Conservation (phyloP, 441 rosid species). For the Corymbia citriodora region DNA sequence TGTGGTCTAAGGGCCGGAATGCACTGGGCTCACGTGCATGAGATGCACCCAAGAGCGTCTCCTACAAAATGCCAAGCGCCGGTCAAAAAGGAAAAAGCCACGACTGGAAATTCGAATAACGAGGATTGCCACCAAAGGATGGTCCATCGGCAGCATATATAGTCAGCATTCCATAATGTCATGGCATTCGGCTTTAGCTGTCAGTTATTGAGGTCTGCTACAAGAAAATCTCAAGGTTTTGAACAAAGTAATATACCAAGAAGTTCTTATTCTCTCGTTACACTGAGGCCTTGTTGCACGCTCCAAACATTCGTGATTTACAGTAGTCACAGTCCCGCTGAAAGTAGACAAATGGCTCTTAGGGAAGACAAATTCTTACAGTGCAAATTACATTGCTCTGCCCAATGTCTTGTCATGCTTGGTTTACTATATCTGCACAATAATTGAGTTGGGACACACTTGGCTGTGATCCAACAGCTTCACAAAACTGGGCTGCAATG, state of each 20-base stretch:
- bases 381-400: neutral
- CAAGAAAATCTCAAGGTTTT: neutral
- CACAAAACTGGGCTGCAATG: neutral
- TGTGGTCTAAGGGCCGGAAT: neutral
- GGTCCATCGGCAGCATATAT: neutral
- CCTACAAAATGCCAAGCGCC: neutral
- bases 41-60: neutral
- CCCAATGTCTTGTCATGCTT: neutral
- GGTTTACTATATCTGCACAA: neutral
- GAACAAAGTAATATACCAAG: neutral
- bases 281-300: neutral
- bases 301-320: neutral
- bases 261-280: neutral
- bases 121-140: neutral
- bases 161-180: neutral
- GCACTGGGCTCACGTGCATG: neutral
- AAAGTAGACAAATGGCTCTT: neutral
- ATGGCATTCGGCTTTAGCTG: neutral
- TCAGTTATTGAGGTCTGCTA: neutral
- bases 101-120: neutral
- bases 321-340: neutral
- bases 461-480: neutral
- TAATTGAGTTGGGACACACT: neutral
- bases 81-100: neutral
- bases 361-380: neutral